A percentile compares a stretch with the other conserved stretches of the same genome.
Conservation (phyloP, 352 stramenopile genomes). For the Globisporangium okanoganense region DNA sequence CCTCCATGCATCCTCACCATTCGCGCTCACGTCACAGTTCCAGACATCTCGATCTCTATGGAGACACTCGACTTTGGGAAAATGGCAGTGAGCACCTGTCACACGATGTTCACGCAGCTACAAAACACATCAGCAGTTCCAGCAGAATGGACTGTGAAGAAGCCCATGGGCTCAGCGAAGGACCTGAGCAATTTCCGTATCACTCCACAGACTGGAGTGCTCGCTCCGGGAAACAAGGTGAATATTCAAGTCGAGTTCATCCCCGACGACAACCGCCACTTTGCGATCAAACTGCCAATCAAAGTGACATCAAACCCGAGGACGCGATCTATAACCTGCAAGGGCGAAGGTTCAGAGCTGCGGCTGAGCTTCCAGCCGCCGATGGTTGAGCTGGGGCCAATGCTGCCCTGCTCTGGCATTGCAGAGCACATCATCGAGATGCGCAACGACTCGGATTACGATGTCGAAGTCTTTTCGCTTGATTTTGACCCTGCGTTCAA, state of each 20-base stretch:
- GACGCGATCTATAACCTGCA: constrained; percentile 65
- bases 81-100: constrained; percentile 84
- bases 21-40: constrained; percentile 88
- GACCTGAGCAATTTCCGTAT: constrained; percentile 85
- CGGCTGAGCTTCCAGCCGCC: constrained; percentile 79
- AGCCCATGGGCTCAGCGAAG: constrained; percentile 74
- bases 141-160: constrained; percentile 91
- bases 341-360: constrained; percentile 76
- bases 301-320: constrained; percentile 84
- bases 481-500: constrained; percentile 86
- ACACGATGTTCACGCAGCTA: constrained; percentile 88
- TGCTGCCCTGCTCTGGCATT: constrained; percentile 70
- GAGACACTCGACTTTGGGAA: constrained; percentile 90
- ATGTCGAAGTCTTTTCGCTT: constrained; percentile 90
- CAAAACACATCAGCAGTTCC: constrained; percentile 88
- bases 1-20: constrained; percentile 85
- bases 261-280: constrained; percentile 73
- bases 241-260: constrained; percentile 92
- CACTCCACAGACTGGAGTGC: constrained; percentile 59
- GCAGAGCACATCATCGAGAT: constrained; percentile 66
- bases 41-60: constrained; percentile 80
- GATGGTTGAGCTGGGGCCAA: constrained; percentile 79
- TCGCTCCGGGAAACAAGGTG: constrained; percentile 67
- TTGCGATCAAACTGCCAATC: constrained; percentile 83
- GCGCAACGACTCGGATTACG: constrained; percentile 85